Evolutionary conservation across 2,329 filamentous ascomycete species (phyloP).

Genomic region (Xylariaceae sp.): DNA sequence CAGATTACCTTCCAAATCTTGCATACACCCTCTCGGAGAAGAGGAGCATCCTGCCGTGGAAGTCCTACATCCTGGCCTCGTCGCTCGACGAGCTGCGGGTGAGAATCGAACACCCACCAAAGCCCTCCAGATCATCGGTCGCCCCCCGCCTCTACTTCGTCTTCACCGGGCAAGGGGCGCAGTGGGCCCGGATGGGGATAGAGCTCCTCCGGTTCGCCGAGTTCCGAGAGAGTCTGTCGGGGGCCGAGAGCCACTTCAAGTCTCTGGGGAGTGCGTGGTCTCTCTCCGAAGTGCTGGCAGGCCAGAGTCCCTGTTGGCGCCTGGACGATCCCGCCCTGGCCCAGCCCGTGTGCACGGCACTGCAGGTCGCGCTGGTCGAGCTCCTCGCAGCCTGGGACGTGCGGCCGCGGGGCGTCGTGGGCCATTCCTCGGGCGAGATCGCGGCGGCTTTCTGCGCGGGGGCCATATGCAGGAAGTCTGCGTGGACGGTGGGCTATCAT

Average conservation of each 20-base stretch:
- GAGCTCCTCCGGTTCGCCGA: slow-evolving; percentile 30
- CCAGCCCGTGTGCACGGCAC: slow-evolving; percentile 23
- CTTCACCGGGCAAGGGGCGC: slow-evolving; percentile 8
- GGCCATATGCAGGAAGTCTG: slow-evolving; percentile 13
- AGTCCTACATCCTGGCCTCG: not conserved
- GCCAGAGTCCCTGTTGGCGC: slow-evolving; percentile 13
- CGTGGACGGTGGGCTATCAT: slow-evolving; percentile 11
- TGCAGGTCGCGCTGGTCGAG: slow-evolving; percentile 25
- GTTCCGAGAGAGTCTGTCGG: slow-evolving; percentile 9
- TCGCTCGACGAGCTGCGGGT: not conserved
- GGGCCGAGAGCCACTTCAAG: slow-evolving; percentile 14
- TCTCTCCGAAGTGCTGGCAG: slow-evolving; percentile 25
- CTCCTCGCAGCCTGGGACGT: slow-evolving; percentile 19
- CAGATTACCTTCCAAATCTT: not conserved
- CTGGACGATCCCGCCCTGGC: slow-evolving; percentile 27
- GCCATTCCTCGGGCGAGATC: slow-evolving; percentile 30
- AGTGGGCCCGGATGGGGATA: slow-evolving; percentile 28
- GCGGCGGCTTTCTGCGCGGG: slow-evolving; percentile 24
- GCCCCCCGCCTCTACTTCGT: slow-evolving; percentile 3
- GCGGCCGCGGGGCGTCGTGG: slow-evolving; percentile 17
- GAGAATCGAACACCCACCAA: not conserved
- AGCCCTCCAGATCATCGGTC: slow-evolving; percentile 1
- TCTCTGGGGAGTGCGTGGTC: slow-evolving; percentile 15
- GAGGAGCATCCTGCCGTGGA: not conserved
- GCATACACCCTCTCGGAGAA: not conserved